A percentile compares a stretch with the other conserved stretches of the same genome.
These are phyloP conservation scores for Blastocystis sp. DNA, from an alignment of 352 stramenopile species.

Conservation along the genomic window DNA sequence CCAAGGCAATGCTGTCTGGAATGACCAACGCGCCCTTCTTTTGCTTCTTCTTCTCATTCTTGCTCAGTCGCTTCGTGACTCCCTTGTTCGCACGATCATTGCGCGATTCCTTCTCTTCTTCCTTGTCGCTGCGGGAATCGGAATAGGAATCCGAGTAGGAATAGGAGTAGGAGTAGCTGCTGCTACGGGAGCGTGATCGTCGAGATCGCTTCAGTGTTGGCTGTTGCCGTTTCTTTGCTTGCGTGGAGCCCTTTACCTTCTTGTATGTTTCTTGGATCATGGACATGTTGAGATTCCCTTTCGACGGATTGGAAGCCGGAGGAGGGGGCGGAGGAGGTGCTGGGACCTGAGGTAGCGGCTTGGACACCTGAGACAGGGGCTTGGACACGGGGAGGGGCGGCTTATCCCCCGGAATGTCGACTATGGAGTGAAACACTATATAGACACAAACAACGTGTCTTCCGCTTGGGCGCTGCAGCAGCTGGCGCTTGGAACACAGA, in stretches of 20 bases:
- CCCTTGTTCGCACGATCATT: no score
- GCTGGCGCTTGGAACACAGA: conserved; percentile 13
- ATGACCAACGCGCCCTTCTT: not conserved
- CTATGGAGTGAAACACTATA: not conserved
- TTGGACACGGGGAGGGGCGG: conserved; percentile 11
- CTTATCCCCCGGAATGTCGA: not conserved
- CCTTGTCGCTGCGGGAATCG: not conserved
- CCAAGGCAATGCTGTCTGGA: not conserved
- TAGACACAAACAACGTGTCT: conserved; percentile 13
- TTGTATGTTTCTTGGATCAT: conserved; percentile 15
- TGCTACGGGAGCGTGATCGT: not conserved
- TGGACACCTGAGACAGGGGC: conserved; percentile 7
- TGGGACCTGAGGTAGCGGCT: not conserved
- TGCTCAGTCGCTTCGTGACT: no score
- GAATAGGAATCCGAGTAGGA: conserved; percentile 10
- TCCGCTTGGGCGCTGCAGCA: not conserved
- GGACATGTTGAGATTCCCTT: conserved; percentile 36
- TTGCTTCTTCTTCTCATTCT: not conserved
- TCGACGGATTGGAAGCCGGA: not conserved
- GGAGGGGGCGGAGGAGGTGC: not conserved
- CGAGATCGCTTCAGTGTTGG: not conserved
- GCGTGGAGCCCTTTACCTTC: not conserved
- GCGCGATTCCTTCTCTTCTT: not conserved
- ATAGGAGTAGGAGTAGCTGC: not conserved
- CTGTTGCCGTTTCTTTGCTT: not conserved